Conservation (phyloP, 176 grass and related monocot genomes). For the Triticum dicoccoides region DNA sequence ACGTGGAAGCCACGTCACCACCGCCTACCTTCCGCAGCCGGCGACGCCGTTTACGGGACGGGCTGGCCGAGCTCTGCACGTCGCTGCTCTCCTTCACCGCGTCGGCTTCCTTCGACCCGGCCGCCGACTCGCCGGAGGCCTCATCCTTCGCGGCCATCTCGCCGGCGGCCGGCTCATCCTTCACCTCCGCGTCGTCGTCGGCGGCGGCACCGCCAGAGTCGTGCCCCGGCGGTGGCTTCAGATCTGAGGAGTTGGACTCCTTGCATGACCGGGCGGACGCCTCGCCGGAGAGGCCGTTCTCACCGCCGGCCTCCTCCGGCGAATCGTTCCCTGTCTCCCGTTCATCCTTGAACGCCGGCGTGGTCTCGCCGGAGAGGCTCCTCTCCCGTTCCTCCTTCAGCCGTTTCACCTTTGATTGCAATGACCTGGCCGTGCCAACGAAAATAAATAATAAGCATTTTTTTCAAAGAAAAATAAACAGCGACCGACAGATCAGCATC, state of each 20-base stretch:
- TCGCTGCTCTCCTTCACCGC: constrained; percentile 77
- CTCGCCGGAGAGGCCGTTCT: constrained; percentile 46
- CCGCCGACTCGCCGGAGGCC: constrained; percentile 66
- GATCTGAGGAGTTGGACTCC: constrained; percentile 90
- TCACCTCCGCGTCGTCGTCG: background rate
- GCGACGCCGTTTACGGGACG: constrained; percentile 34
- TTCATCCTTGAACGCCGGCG: constrained; percentile 30
- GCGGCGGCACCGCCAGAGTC: background rate
- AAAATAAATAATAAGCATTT: constrained; percentile 12
- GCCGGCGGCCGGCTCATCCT: background rate
- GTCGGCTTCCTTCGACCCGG: constrained; percentile 53
- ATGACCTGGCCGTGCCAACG: constrained; percentile 56
- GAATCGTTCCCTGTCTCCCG: constrained; percentile 30
- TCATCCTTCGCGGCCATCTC: constrained; percentile 27
- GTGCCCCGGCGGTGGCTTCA: constrained; percentile 31
- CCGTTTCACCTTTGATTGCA: constrained; percentile 75
- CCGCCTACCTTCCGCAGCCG: constrained; percentile 28
- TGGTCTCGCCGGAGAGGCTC: constrained; percentile 34
- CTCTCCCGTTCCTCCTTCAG: constrained; percentile 65
- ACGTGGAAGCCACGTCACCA: constrained; percentile 23
- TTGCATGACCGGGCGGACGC: constrained; percentile 67
- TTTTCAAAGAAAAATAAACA: background rate
- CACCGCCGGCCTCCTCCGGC: background rate
- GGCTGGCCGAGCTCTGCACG: constrained; percentile 77
- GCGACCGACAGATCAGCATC: constrained; percentile 42